Conservation (phyloP, 768 basidiomycete genomes). For the Cystofilobasidium macerans region DNA sequence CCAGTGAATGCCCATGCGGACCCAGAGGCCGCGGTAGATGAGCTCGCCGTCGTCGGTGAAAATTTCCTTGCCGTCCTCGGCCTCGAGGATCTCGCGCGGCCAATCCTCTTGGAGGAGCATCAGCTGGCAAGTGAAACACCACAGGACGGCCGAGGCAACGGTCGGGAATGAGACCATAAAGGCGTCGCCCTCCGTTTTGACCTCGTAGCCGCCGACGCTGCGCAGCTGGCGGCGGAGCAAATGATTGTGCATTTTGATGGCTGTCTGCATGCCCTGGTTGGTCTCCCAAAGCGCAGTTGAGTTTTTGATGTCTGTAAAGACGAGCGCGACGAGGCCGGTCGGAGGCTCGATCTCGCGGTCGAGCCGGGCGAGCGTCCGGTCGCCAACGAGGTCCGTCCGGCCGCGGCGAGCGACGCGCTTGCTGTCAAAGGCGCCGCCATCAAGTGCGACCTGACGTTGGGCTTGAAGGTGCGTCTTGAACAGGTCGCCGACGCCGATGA, state of each 20-base stretch:
- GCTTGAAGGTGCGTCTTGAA: conserved; percentile 43
- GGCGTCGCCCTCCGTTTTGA: conserved; percentile 98
- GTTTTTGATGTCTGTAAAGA: conserved; percentile 95
- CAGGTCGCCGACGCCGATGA: conserved; percentile 68
- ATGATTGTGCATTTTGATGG: conserved; percentile 79
- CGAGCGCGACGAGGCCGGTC: conserved; percentile 73
- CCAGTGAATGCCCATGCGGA: conserved; percentile 96
- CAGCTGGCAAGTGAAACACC: conserved; percentile 75
- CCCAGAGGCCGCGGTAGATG: conserved; percentile 76
- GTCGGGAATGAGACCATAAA: conserved; percentile 98
- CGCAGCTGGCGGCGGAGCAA: conserved; percentile 75
- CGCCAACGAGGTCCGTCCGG: conserved; percentile 43
- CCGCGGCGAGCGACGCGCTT: conserved; percentile 24
- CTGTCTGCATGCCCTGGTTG: conserved; percentile 87
- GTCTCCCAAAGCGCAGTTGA: conserved; percentile 95
- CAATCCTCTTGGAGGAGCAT: conserved; percentile 70
- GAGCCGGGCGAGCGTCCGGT: conserved; percentile 51
- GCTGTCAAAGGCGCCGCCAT: conserved; percentile 44
- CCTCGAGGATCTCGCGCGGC: conserved; percentile 88
- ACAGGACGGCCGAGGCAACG: conserved; percentile 73
- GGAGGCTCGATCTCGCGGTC: conserved; percentile 74
- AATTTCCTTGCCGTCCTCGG: conserved; percentile 76
- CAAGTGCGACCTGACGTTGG: conserved; percentile 42
- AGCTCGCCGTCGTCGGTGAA: conserved; percentile 54
- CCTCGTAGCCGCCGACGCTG: conserved; percentile 90